Evolutionary conservation across 345 rosid species (phyloP), one percentile per base, ranked within the genome.

Genomic region (Aurinia saxatilis): DNA sequence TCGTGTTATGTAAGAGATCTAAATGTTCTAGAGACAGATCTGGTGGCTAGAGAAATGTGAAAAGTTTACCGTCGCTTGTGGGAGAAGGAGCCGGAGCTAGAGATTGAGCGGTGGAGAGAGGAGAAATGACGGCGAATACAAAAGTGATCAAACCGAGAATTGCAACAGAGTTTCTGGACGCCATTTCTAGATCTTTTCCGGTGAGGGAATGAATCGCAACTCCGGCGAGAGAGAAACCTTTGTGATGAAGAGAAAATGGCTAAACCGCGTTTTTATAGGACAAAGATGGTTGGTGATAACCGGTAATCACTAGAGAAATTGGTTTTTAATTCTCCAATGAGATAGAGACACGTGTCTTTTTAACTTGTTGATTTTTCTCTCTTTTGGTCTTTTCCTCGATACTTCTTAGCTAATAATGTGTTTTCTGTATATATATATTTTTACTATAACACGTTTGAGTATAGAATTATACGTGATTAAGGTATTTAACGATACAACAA

Each of bases 31-130:
- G n/a, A n/a, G n/a, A n/a, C n/a, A n/a, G n/a, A n/a, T n/a, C n/a
- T n/a, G n/a, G n/a, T n/a, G n/a, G n/a, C n/a, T n/a, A n/a, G n/a
- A n/a, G n/a, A n/a, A n/a, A n/a, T n/a, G n/a, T n/a, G n/a, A n/a
- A n/a, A n/a, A 2, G 25, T 21, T 21, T 21, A 21, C 25, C 91
- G 25, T 85, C 91, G 59, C 81, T 79, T 7, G 85, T 65, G 41
- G 88, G 83, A 47, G 86, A 66, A n/a, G 91, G 91, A 62, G 85
- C 80, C 8, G 79, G 71, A 62, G 78, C 66, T 10, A 75, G 3
- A 39, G 79, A 64, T 38, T 75, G 82, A 37, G 82, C 77, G 14
- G 53, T 57, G 52, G 75, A n/a, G n/a, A n/a, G n/a, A n/a, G n/a
- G n/a, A n/a, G n/a, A n/a, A n/a, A n/a, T 70, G 21, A 78, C 57